Conservation (phyloP, 2,329 filamentous ascomycete genomes). For the Rasamsonia emersonii region DNA sequence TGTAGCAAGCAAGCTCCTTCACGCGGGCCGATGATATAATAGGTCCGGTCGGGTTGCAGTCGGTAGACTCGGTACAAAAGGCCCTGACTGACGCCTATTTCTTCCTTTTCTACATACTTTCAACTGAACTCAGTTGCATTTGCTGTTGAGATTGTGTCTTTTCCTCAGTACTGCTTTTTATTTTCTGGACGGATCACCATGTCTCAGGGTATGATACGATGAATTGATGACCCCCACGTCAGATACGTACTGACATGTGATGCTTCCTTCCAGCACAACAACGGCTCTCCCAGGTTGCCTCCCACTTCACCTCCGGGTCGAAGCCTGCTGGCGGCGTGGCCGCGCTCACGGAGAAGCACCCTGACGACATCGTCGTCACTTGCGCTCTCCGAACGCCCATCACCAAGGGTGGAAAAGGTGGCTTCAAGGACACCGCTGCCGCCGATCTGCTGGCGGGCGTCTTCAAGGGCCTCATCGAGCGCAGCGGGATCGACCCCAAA, state of each 20-base stretch:
- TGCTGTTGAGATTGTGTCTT: too few species aligned
- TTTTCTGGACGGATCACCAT: conserved; percentile 25
- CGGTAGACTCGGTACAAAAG: conserved; percentile 9
- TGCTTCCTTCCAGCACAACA: conserved; percentile 40
- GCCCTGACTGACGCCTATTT: conserved; percentile 3
- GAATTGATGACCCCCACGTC: conserved; percentile 1
- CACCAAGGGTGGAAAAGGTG: conserved; percentile 86
- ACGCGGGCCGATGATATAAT: conserved; percentile 6
- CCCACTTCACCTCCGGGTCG: conserved; percentile 42
- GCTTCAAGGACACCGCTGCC: conserved; percentile 88
- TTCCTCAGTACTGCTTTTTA: conserved; percentile 11
- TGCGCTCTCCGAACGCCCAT: conserved; percentile 84
- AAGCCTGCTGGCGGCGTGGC: conserved; percentile 23
- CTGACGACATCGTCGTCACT: conserved; percentile 76
- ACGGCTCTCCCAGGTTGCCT: conserved; percentile 51
- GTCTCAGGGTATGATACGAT: conserved; percentile 39
- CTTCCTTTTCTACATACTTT: conserved; percentile 3
- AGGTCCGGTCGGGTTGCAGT: neutral
- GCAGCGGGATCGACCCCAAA: conserved; percentile 78
- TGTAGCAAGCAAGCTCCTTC: conserved; percentile 5
- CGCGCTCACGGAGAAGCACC: conserved; percentile 39
- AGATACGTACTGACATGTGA: conserved; percentile 3
- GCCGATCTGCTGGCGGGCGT: conserved; percentile 78
- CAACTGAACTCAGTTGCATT: neutral
- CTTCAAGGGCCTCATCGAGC: conserved; percentile 70